phyloP scores from a whole-genome alignment of 169 alveolate species.

The Eimeria brunetti region DNA sequence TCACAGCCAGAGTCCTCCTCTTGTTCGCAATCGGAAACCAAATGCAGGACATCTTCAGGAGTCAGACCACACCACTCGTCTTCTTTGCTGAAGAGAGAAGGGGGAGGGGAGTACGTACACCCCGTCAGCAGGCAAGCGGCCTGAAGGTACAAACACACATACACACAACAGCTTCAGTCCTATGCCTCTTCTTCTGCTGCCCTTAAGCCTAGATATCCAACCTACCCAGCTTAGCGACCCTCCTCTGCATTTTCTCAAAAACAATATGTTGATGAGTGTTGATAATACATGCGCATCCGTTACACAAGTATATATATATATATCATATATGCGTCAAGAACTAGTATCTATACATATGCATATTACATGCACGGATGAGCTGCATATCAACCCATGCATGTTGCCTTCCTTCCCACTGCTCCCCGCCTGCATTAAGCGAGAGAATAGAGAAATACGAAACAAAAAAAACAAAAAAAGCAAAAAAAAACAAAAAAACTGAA shows the following conservation, averaged over 20 bases:
- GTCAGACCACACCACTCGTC: slow-evolving; percentile 63
- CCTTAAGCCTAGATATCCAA: not conserved
- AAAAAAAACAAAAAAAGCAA: not conserved
- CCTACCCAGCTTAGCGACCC: not conserved
- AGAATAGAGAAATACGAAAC: not conserved
- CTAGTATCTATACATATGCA: not conserved
- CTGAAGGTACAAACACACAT: not conserved
- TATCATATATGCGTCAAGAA: not conserved
- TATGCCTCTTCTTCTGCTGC: not conserved
- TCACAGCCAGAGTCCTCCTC: not conserved
- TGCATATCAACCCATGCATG: not conserved
- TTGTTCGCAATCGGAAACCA: slow-evolving; percentile 53
- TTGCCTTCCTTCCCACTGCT: not conserved
- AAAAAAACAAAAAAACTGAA: no score
- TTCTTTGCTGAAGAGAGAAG: slow-evolving; percentile 46
- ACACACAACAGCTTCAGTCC: not conserved
- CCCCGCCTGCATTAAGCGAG: not conserved
- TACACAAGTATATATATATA: not conserved
- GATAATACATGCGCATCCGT: not conserved
- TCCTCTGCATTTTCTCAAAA: not conserved
- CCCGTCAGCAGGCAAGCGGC: slow-evolving; percentile 53
- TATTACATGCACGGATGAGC: not conserved
- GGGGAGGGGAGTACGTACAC: slow-evolving; percentile 23
- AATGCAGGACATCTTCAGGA: slow-evolving; percentile 27
- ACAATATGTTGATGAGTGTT: not conserved